These are phyloP conservation scores for Glycine latifolia DNA, from an alignment of 306 rosid species.

Conservation along the genomic window DNA sequence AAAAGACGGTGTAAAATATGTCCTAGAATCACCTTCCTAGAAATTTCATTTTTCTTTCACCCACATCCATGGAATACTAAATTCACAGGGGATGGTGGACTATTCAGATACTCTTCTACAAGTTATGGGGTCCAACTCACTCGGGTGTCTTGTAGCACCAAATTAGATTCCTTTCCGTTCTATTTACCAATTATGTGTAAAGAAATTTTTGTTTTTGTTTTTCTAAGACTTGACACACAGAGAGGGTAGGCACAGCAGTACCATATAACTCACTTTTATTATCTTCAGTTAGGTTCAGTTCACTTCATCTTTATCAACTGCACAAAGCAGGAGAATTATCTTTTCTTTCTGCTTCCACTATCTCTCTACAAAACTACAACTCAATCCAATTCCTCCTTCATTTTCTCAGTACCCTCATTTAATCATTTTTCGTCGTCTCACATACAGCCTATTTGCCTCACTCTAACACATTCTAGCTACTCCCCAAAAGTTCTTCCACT, in stretches of 20 bases:
- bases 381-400: too few relatives aligned
- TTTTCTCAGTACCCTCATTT: background rate
- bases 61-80: constrained; percentile 30
- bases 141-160: constrained; percentile 54
- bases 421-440: constrained; percentile 35
- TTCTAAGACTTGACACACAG: background rate
- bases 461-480: constrained; percentile 33
- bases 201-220: constrained; percentile 10
- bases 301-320: constrained; percentile 22
- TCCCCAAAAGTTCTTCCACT: constrained; percentile 5
- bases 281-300: constrained; percentile 48
- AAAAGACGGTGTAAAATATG: background rate
- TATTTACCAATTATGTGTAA: constrained; percentile 32
- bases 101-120: constrained; percentile 20
- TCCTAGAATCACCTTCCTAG: background rate
- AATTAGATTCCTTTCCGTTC: constrained; percentile 51
- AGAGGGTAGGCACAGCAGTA: constrained; percentile 46
- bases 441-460: constrained; percentile 37
- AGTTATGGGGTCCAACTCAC: constrained; percentile 62
- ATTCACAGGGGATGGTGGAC: constrained; percentile 45
- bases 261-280: constrained; percentile 37
- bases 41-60: constrained; percentile 38
- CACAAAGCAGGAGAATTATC: constrained; percentile 46
- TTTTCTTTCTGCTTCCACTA: constrained; percentile 31
- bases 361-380: too few relatives aligned